A percentile compares a stretch with the other conserved stretches of the same genome.
Evolutionary conservation across 495 filamentous ascomycete species (phyloP).

Genomic region (Chaetomium fimeti): DNA sequence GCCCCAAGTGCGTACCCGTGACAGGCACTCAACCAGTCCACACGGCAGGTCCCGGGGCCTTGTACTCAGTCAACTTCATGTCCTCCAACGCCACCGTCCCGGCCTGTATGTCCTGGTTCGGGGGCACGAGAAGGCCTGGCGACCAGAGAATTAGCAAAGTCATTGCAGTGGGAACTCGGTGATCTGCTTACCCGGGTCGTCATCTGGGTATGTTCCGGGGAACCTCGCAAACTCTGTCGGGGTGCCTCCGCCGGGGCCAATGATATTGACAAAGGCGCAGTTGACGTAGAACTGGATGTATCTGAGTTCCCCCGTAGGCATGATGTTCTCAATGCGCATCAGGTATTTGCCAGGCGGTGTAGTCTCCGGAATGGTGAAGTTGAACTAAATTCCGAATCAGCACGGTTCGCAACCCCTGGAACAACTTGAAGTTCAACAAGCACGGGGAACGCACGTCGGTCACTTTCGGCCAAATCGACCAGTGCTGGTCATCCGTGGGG

Average conservation of each 20-base stretch:
- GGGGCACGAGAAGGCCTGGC: conserved; percentile 15
- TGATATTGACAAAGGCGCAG: conserved; percentile 27
- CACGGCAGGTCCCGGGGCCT: conserved; percentile 23
- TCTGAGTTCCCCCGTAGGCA: conserved; percentile 23
- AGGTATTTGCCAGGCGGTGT: conserved; percentile 48
- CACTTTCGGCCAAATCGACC: background rate
- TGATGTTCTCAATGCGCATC: conserved; percentile 44
- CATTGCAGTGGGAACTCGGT: background rate
- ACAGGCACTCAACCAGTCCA: conserved; percentile 22
- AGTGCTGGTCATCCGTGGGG: background rate
- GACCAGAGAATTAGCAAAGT: background rate
- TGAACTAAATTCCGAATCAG: conserved; percentile 21
- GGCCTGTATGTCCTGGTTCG: conserved; percentile 9
- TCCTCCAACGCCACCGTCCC: conserved; percentile 10
- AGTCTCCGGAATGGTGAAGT: conserved; percentile 39
- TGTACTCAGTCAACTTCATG: conserved; percentile 25
- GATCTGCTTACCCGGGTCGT: conserved; percentile 21
- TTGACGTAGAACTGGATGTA: conserved; percentile 28
- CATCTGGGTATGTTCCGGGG: conserved; percentile 22
- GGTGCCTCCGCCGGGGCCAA: conserved; percentile 17
- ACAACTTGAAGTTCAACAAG: background rate
- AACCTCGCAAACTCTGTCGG: conserved; percentile 23
- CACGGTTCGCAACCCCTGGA: background rate
- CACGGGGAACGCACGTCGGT: background rate
- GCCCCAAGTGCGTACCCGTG: too few relatives aligned